Conservation (phyloP, 768 basidiomycete species). For the Mycena galopus region DNA sequence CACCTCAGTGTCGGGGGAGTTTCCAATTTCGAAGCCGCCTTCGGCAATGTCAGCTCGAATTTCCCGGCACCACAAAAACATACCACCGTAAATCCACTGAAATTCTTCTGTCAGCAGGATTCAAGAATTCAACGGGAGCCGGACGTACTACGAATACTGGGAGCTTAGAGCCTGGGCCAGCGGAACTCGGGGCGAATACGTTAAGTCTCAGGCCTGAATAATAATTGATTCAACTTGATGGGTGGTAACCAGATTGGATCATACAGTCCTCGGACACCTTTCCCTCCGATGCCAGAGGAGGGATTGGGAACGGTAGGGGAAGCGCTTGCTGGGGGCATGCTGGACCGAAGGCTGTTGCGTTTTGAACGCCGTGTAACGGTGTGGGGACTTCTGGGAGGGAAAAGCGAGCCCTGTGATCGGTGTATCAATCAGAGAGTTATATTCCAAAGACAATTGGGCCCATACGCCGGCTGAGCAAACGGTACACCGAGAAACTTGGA, state of each 20-base stretch:
- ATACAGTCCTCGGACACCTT: conserved; percentile 27
- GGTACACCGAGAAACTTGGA: conserved; percentile 56
- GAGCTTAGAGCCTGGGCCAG: neutral
- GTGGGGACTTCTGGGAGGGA: conserved; percentile 46
- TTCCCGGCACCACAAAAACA: neutral
- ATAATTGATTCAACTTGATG: neutral
- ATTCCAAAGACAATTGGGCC: neutral
- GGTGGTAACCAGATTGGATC: neutral
- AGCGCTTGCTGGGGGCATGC: conserved; percentile 43
- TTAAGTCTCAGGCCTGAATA: conserved; percentile 23
- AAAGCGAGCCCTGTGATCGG: conserved; percentile 49
- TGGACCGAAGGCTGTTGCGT: conserved; percentile 52
- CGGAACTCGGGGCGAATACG: conserved; percentile 7
- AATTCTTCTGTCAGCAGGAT: no score
- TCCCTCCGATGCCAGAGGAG: neutral
- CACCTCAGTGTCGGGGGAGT: conserved; percentile 39
- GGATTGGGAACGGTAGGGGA: neutral
- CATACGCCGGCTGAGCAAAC: conserved; percentile 55
- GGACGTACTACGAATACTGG: conserved; percentile 26
- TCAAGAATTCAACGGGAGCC: neutral
- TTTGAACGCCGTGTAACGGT: conserved; percentile 47
- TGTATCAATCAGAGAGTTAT: no score
- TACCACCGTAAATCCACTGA: conserved; percentile 51
- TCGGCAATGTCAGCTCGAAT: neutral
- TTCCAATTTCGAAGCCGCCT: conserved; percentile 53